Evolutionary conservation across 495 filamentous ascomycete genomes (phyloP).

Genomic region (Aspergillus indologenus): DNA sequence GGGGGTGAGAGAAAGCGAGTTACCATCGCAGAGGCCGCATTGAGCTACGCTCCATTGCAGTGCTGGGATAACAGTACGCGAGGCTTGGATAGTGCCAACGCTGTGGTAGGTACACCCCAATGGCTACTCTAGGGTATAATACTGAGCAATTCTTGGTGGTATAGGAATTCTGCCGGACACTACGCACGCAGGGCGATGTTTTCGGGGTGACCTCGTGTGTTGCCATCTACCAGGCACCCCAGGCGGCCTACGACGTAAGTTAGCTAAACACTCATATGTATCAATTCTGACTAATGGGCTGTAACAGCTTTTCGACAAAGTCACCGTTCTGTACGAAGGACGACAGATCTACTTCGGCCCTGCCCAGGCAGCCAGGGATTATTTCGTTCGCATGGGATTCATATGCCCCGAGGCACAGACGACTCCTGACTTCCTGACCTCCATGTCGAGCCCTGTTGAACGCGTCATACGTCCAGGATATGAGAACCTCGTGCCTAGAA

Average conservation of each 20-base stretch:
- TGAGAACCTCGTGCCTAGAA: constrained; percentile 61
- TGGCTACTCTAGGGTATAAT: too few species aligned
- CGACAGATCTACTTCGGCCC: constrained; percentile 61
- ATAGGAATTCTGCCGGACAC: constrained; percentile 62
- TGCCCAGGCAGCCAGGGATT: constrained; percentile 50
- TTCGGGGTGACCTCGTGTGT: constrained; percentile 69
- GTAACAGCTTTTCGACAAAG: constrained; percentile 57
- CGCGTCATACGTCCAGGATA: constrained; percentile 55
- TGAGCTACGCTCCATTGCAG: constrained; percentile 64
- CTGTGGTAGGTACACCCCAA: constrained; percentile 52
- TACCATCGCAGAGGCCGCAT: constrained; percentile 53
- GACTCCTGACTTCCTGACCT: constrained; percentile 68
- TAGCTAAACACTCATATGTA: constrained; percentile 25
- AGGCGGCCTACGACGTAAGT: constrained; percentile 64
- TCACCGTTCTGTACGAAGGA: constrained; percentile 57
- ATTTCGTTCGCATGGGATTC: constrained; percentile 58
- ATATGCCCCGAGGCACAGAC: constrained; percentile 54
- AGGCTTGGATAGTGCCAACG: constrained; percentile 78
- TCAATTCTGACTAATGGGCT: constrained; percentile 52
- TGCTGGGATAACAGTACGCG: constrained; percentile 85
- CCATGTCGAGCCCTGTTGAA: constrained; percentile 61
- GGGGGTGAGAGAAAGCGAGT: constrained; percentile 76
- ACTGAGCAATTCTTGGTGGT: too few species aligned
- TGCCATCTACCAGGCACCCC: constrained; percentile 75
- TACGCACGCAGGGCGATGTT: constrained; percentile 65